These are phyloP conservation scores for Suillus variegatus DNA, from an alignment of 768 basidiomycete species.

Conservation along the genomic window DNA sequence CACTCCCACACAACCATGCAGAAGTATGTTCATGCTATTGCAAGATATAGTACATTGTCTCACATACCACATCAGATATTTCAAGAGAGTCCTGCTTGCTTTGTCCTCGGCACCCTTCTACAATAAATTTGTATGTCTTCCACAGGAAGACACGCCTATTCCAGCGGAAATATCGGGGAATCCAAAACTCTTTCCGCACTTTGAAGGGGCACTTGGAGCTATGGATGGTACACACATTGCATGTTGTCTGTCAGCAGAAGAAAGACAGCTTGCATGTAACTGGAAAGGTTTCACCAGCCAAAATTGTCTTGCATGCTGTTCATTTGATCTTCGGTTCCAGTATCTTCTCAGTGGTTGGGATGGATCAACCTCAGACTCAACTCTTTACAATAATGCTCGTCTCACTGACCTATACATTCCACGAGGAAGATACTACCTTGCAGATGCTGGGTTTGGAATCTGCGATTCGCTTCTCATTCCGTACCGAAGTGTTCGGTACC, in stretches of 20 bases:
- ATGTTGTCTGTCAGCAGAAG: conserved; percentile 18
- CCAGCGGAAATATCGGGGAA: conserved; percentile 13
- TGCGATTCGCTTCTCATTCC: too few species aligned
- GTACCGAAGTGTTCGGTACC: too few species aligned
- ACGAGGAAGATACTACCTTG: too few species aligned
- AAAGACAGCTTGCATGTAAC: conserved; percentile 17
- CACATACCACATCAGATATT: background rate
- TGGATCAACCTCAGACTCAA: conserved; percentile 10
- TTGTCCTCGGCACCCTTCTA: background rate
- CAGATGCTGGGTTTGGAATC: too few species aligned
- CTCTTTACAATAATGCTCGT: conserved; percentile 14
- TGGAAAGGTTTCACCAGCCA: conserved; percentile 16
- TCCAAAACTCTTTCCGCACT: conserved; percentile 36
- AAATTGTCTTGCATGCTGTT: conserved; percentile 13
- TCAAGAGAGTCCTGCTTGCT: background rate
- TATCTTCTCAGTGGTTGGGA: conserved; percentile 23
- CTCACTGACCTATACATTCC: too few species aligned
- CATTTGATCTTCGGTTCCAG: conserved; percentile 18
- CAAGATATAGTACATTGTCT: background rate
- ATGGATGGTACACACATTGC: conserved; percentile 38
- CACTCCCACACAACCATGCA: background rate
- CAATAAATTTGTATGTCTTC: too few species aligned
- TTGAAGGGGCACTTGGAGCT: conserved; percentile 30
- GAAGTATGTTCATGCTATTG: background rate
- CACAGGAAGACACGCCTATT: too few species aligned